Percentiles rank a stretch among this genome's conserved stretches.
Conservation (phyloP, 768 basidiomycete genomes). For the Suillus subluteus region DNA sequence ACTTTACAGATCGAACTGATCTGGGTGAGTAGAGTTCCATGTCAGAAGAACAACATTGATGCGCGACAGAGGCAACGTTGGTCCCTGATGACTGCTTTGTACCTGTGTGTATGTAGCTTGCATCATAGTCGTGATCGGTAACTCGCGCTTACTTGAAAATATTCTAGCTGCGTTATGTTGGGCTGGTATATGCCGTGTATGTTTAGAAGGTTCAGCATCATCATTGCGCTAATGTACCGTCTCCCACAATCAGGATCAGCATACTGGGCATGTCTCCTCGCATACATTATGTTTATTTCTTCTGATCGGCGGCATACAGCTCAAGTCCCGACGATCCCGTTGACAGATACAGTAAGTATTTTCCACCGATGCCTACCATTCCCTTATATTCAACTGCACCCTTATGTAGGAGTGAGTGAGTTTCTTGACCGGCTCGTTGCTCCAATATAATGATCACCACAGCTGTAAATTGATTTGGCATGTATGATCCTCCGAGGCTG, state of each 20-base stretch:
- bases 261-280: background rate
- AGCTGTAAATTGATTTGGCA: background rate
- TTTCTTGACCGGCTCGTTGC: background rate
- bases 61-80: background rate
- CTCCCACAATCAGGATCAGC: background rate
- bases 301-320: background rate
- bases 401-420: background rate
- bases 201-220: background rate
- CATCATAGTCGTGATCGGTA: background rate
- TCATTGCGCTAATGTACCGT: background rate
- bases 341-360: background rate
- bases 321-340: background rate
- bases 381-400: background rate
- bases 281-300: background rate
- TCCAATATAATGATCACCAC: background rate
- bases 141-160: background rate
- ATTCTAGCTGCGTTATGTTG: background rate
- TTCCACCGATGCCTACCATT: background rate
- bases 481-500: background rate
- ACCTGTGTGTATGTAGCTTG: background rate
- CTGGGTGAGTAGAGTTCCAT: background rate
- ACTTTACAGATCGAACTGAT: background rate
- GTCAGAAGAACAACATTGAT: background rate
- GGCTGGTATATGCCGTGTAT: background rate
- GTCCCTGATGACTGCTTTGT: background rate